Percentiles rank a stretch among this genome's conserved stretches.
These are phyloP conservation scores for Pinus albicaulis DNA, from an alignment of 75 land plant genomes.

Conservation along the genomic window DNA sequence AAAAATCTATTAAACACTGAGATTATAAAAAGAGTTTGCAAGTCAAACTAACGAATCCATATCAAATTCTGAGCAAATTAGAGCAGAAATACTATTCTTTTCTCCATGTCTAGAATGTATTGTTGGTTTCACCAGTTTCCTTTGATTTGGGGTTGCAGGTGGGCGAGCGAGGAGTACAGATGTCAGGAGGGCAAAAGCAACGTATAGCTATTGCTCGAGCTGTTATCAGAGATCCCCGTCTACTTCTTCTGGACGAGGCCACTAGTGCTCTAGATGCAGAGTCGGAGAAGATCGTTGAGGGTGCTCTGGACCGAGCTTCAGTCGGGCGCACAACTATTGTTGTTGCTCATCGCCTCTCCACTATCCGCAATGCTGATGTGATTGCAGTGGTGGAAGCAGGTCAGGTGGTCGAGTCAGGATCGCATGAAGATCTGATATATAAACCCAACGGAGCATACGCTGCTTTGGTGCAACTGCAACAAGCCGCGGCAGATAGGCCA, in stretches of 20 bases:
- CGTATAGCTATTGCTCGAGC: slow-evolving; percentile 37
- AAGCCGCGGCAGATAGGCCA: neutral
- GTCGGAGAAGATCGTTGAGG: slow-evolving; percentile 25
- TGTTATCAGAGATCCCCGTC: slow-evolving; percentile 21
- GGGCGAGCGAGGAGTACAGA: slow-evolving; percentile 35
- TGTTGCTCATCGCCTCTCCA: slow-evolving; percentile 24
- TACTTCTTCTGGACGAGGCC: slow-evolving; percentile 32
- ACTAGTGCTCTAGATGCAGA: slow-evolving; percentile 28
- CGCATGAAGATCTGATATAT: slow-evolving; percentile 40
- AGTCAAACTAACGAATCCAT: no score
- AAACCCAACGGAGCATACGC: slow-evolving; percentile 33
- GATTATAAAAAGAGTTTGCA: no score
- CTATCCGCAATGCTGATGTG: slow-evolving; percentile 25
- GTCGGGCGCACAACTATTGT: slow-evolving; percentile 22
- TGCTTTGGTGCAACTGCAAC: slow-evolving; percentile 12
- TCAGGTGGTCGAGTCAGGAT: slow-evolving; percentile 42
- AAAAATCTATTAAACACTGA: no score
- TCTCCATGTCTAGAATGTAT: neutral
- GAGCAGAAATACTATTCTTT: neutral
- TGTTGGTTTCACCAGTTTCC: neutral
- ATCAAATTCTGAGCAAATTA: no score
- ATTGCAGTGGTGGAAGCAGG: slow-evolving; percentile 40
- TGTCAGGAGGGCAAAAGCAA: slow-evolving; percentile 42
- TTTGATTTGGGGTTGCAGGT: slow-evolving; percentile 8
- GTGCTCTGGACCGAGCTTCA: slow-evolving; percentile 16